Evolutionary conservation across 164 flowering plant genomes (phyloP), one percentile per base, ranked within the genome.

Genomic region (Tinospora cordifolia): DNA sequence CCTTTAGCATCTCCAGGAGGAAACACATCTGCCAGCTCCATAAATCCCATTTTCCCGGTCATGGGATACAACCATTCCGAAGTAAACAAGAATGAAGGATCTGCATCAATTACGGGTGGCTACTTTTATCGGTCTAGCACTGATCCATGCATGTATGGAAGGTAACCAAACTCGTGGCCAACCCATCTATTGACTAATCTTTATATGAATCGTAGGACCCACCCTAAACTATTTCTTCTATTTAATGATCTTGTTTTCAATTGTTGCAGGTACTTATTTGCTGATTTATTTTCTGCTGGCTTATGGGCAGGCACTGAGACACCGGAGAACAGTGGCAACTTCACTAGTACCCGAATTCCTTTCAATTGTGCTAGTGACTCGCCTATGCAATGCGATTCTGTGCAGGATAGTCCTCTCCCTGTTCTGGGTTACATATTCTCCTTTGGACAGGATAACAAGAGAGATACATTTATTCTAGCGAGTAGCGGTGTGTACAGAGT

Each of bases 31-130:
- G 27, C 68, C 27, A 75, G 71, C 19, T 85, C 95, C 38, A 83
- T 83, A 68, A 83, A 78, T 69, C 79, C 87, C 25, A 92, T 92
- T 51, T 81, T 81, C 65, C 97, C 99, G 0, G 85, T 90, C 24
- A 78, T 88, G 91, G 99, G 95, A 46, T 94, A 90, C 77, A 77
- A 60, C 58, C 96, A 91, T 74, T 83, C 90, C 25, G 86, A 76
- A 41, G 79, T 88, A 25, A 86, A 84, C 79, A 79, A 75, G 64
- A 82, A 79, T 3, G 85, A 79, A 77, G 91, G 93, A 64, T 87
- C 96, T 47, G 98, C 98, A 22, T 84, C 97, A 13, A 86, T 91
- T 68, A 89, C 87, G 1, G 98, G 98, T 66, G 98, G 98, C 19
- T 90, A 84, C 66, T 74, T 90, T 63, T 93, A 91, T 76, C 85